phyloP scores from a whole-genome alignment of 345 rosid genomes.

The Mercurialis annua region DNA sequence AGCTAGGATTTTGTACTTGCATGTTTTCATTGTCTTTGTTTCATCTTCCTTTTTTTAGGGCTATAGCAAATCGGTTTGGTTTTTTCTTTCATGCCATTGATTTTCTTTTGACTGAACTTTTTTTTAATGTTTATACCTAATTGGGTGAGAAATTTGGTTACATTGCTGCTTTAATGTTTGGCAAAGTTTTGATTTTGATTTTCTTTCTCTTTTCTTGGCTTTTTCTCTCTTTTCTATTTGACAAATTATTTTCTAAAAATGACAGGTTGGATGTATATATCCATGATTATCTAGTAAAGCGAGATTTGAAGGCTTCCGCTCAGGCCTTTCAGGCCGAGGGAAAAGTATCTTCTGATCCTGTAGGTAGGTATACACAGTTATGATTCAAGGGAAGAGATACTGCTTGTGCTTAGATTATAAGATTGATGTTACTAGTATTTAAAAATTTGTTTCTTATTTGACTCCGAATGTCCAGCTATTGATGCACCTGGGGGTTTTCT shows the following conservation, averaged over 20 bases:
- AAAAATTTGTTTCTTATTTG: slow-evolving; percentile 3
- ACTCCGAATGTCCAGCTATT: slow-evolving; percentile 56
- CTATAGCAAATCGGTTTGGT: neutral
- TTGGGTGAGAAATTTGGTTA: neutral
- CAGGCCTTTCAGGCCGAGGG: slow-evolving; percentile 98
- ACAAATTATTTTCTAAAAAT: slow-evolving; percentile 10
- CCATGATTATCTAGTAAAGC: slow-evolving; percentile 91
- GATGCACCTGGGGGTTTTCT: slow-evolving; percentile 99
- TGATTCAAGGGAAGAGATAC: neutral
- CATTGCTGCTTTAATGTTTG: slow-evolving; percentile 1
- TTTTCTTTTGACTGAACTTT: slow-evolving; percentile 15
- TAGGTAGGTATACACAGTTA: slow-evolving; percentile 46
- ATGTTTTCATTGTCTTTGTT: neutral
- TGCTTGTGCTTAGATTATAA: neutral
- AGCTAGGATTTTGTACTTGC: neutral
- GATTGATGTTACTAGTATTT: neutral
- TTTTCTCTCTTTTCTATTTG: neutral
- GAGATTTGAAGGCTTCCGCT: slow-evolving; percentile 93
- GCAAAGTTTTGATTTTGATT: neutral
- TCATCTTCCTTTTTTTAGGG: neutral
- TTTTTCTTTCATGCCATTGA: slow-evolving; percentile 9
- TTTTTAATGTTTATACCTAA: slow-evolving; percentile 9
- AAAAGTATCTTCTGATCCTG: slow-evolving; percentile 96
- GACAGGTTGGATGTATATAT: slow-evolving; percentile 96
- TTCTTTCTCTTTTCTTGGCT: slow-evolving; percentile 1